These are phyloP conservation scores for Trichosporon asahii DNA, from an alignment of 1,284 basidiomycete species.

Conservation along the genomic window DNA sequence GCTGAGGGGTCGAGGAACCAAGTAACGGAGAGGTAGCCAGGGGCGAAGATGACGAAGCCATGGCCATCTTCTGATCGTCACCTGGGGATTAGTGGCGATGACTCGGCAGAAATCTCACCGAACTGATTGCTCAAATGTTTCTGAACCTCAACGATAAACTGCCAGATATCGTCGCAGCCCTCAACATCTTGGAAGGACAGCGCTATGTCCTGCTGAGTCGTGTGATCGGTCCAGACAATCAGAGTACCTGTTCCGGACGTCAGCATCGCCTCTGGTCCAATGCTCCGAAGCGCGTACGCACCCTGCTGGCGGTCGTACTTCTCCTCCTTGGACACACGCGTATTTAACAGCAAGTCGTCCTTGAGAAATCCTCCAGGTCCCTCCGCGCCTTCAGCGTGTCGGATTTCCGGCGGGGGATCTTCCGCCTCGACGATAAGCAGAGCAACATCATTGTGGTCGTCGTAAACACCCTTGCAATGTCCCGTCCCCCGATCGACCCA, in stretches of 20 bases:
- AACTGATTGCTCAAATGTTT: constrained; percentile 48
- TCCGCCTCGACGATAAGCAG: constrained; percentile 80
- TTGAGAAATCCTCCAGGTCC: constrained; percentile 47
- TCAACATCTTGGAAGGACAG: constrained; percentile 95
- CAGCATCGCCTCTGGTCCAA: not conserved
- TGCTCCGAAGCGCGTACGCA: constrained; percentile 49
- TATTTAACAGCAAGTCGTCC: constrained; percentile 43
- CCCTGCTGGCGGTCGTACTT: constrained; percentile 91
- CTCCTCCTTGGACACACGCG: constrained; percentile 60
- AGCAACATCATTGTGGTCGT: constrained; percentile 71
- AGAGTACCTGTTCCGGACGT: constrained; percentile 68
- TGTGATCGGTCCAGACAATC: constrained; percentile 96
- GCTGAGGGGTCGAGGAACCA: constrained; percentile 19
- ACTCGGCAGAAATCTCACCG: constrained; percentile 24
- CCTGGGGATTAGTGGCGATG: constrained; percentile 20
- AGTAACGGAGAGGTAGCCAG: constrained; percentile 38
- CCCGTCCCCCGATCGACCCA: constrained; percentile 95
- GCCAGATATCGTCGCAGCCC: constrained; percentile 96
- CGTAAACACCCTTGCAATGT: constrained; percentile 82
- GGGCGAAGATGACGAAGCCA: constrained; percentile 45
- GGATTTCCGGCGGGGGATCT: constrained; percentile 60
- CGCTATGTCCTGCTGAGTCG: constrained; percentile 86
- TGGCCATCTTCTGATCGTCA: constrained; percentile 30
- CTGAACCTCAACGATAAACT: constrained; percentile 94
- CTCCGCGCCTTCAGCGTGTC: constrained; percentile 43